Percentiles rank a stretch among this genome's conserved stretches.
Evolutionary conservation across 257 asterid species (phyloP).

Genomic region (Solanum chilense): DNA sequence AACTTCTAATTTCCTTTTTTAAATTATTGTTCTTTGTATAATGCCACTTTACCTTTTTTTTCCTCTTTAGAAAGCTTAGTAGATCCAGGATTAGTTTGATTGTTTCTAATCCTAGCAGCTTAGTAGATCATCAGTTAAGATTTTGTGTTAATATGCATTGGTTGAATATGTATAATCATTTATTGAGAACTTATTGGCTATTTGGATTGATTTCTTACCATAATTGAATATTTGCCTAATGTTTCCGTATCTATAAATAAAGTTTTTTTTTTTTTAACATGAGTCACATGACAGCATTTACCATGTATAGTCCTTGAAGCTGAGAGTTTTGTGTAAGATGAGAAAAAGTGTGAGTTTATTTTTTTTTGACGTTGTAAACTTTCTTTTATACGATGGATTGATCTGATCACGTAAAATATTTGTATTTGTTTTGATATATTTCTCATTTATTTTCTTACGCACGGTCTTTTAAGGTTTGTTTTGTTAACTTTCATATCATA

Average conservation of each 20-base stretch:
- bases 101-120: not conserved
- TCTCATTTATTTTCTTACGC: no score
- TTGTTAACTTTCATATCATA: accelerated
- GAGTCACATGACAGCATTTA: not conserved
- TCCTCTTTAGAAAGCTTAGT: not conserved
- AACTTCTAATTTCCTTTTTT: not conserved
- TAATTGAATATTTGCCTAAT: not conserved
- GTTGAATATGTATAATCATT: not conserved
- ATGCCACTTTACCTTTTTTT: not conserved
- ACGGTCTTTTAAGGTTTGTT: accelerated
- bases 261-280: no score
- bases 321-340: not conserved
- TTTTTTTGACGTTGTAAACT: not conserved
- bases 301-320: not conserved
- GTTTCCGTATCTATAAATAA: no score
- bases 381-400: no score
- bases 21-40: not conserved
- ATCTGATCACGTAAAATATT: accelerated
- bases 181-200: not conserved
- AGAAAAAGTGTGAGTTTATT: not conserved
- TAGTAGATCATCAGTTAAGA: not conserved
- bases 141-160: not conserved
- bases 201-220: not conserved
- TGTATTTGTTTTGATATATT: accelerated
- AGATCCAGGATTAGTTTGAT: not conserved